phyloP scores from a whole-genome alignment of 2,329 filamentous ascomycete genomes.

The Verticillium dahliae region DNA sequence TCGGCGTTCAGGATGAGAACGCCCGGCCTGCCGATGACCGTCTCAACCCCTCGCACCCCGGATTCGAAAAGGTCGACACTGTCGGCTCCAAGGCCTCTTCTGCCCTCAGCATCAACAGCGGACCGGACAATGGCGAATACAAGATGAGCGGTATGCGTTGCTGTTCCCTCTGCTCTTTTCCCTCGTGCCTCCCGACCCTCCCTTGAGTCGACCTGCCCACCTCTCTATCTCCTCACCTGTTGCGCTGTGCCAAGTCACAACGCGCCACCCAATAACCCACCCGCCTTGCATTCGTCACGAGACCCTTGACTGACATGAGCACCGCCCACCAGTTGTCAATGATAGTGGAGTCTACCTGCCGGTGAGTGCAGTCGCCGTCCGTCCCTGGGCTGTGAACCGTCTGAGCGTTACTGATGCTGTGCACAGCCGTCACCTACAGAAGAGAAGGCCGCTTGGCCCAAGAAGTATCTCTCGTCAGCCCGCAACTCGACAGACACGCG shows the following conservation, averaged over 20 bases:
- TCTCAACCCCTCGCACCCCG: conserved; percentile 36
- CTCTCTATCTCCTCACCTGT: background rate
- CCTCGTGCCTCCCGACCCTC: background rate
- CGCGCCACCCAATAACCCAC: conserved; percentile 5
- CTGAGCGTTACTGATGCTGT: conserved; percentile 13
- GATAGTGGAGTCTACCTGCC: conserved; percentile 93
- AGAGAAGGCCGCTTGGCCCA: conserved; percentile 73
- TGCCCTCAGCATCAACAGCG: conserved; percentile 54
- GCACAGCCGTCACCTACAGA: conserved; percentile 78
- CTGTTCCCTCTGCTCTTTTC: background rate
- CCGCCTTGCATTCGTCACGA: background rate
- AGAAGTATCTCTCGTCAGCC: conserved; percentile 39
- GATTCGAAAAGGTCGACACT: conserved; percentile 57
- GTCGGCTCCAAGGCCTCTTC: conserved; percentile 57
- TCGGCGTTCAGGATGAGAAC: conserved; percentile 46
- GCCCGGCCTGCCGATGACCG: conserved; percentile 29
- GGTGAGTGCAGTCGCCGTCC: conserved; percentile 42
- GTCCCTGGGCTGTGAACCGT: conserved; percentile 8
- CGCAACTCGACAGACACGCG: conserved; percentile 48
- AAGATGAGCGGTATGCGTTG: conserved; percentile 66
- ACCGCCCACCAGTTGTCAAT: conserved; percentile 67
- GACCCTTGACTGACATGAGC: background rate
- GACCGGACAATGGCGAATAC: conserved; percentile 63
- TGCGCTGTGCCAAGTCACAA: conserved; percentile 5
- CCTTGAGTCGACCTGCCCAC: background rate